phyloP scores from a whole-genome alignment of 2,329 filamentous ascomycete species.

The Trichoderma sp. region DNA sequence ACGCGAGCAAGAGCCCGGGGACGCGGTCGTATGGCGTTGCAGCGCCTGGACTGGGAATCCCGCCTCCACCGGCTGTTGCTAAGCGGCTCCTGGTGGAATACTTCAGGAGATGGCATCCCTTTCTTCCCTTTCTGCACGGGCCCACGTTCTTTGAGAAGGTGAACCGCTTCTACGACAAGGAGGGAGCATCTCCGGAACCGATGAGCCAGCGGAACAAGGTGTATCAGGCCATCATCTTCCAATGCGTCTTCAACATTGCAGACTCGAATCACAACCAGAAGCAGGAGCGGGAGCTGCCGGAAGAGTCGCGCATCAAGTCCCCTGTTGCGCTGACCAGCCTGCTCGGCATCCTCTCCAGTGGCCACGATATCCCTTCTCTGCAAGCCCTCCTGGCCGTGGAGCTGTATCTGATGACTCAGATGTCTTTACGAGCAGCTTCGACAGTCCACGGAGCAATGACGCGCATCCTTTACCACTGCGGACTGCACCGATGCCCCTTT shows the following conservation, averaged over 20 bases:
- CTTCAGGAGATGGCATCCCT: conserved; percentile 22
- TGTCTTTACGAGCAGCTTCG: conserved; percentile 23
- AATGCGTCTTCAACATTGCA: conserved; percentile 23
- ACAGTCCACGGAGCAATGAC: conserved; percentile 23
- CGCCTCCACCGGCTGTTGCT: conserved; percentile 17
- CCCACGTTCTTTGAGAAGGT: conserved; percentile 24
- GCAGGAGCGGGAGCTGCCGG: conserved; percentile 16
- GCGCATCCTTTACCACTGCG: conserved; percentile 24
- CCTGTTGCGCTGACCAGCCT: conserved; percentile 14
- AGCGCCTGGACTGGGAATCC: conserved; percentile 9
- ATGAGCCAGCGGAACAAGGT: conserved; percentile 24
- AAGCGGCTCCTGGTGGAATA: conserved; percentile 23
- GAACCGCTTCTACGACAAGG: conserved; percentile 16
- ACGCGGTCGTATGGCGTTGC: conserved; percentile 15
- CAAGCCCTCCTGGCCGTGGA: conserved; percentile 24
- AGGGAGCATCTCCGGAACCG: neutral
- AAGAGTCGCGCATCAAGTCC: conserved; percentile 22
- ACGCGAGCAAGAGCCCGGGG: conserved; percentile 22
- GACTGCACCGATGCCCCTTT: conserved; percentile 23
- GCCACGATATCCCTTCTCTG: conserved; percentile 23
- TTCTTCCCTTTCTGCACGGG: conserved; percentile 19
- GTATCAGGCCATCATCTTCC: conserved; percentile 26
- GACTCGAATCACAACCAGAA: conserved; percentile 24
- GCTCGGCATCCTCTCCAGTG: conserved; percentile 23
- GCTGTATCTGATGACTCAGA: conserved; percentile 25